phyloP scores from a whole-genome alignment of 331 rosid genomes.

The Ulmus americana region DNA sequence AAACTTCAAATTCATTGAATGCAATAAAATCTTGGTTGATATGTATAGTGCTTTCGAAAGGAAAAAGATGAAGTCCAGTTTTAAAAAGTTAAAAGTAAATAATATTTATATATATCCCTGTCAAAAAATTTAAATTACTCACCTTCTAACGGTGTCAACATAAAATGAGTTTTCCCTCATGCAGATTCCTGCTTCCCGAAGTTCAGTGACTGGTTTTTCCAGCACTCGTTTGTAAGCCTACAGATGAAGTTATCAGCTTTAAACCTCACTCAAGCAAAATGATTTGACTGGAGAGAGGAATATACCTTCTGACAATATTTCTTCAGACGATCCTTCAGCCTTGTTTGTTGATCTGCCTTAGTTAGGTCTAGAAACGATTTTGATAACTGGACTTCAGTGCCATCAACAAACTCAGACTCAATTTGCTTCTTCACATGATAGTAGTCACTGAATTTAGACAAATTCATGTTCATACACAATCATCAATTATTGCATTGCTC shows the following conservation, averaged over 20 bases:
- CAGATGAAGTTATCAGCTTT: slow-evolving; percentile 29
- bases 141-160: slow-evolving; percentile 98
- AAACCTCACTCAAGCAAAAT: slow-evolving; percentile 23
- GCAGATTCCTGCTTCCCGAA: slow-evolving; percentile 96
- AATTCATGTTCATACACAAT: slow-evolving; percentile 23
- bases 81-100: background rate
- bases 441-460: slow-evolving; percentile 66
- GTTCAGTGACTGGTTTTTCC: slow-evolving; percentile 81
- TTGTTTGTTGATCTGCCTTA: slow-evolving; percentile 72
- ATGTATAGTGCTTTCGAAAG: background rate
- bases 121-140: slow-evolving; percentile 31
- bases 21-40: background rate
- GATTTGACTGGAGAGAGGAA: slow-evolving; percentile 12
- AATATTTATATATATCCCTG: no score
- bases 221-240: slow-evolving; percentile 95
- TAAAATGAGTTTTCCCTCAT: slow-evolving; percentile 98
- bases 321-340: slow-evolving; percentile 84
- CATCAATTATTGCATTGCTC: slow-evolving; percentile 18
- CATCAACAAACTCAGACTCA: slow-evolving; percentile 83
- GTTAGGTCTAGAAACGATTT: slow-evolving; percentile 88
- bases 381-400: slow-evolving; percentile 42
- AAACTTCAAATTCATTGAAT: slow-evolving; percentile 2
- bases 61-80: background rate
- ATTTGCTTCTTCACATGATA: slow-evolving; percentile 86
- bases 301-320: slow-evolving; percentile 95